Conservation (phyloP, 2,329 filamentous ascomycete species). For the Scedosporium aurantiacum region DNA sequence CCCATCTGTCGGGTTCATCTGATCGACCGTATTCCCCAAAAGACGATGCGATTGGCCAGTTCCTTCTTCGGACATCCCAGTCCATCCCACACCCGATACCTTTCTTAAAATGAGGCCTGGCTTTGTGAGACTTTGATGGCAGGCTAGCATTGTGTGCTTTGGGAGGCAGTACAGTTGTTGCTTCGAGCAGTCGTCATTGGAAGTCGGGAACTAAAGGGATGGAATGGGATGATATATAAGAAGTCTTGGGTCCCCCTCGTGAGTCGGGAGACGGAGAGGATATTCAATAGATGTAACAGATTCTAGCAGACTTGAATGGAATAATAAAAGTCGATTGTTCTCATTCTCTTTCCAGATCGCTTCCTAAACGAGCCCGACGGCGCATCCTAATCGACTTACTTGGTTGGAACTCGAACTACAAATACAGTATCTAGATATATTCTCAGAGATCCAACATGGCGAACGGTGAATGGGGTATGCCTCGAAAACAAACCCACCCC, state of each 20-base stretch:
- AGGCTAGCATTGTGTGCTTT: background rate
- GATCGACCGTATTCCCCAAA: background rate
- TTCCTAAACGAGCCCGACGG: too few relatives aligned
- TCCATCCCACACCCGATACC: background rate
- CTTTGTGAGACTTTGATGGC: background rate
- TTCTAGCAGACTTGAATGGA: too few relatives aligned
- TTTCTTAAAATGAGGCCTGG: background rate
- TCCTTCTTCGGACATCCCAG: background rate
- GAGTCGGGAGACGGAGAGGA: too few relatives aligned
- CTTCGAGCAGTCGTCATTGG: background rate
- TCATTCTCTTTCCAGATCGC: too few relatives aligned
- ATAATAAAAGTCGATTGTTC: too few relatives aligned
- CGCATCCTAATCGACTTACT: too few relatives aligned
- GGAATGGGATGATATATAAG: background rate
- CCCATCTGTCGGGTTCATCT: background rate
- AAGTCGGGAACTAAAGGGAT: background rate
- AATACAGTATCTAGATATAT: background rate
- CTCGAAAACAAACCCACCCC: background rate
- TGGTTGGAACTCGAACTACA: too few relatives aligned
- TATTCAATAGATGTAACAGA: too few relatives aligned
- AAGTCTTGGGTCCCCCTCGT: background rate
- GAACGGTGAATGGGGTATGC: background rate
- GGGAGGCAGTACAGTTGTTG: background rate
- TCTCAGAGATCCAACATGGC: background rate
- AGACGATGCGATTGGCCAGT: background rate